Evolutionary conservation across 768 basidiomycete genomes (phyloP).

Genomic region (Hemileccinum impolitum): DNA sequence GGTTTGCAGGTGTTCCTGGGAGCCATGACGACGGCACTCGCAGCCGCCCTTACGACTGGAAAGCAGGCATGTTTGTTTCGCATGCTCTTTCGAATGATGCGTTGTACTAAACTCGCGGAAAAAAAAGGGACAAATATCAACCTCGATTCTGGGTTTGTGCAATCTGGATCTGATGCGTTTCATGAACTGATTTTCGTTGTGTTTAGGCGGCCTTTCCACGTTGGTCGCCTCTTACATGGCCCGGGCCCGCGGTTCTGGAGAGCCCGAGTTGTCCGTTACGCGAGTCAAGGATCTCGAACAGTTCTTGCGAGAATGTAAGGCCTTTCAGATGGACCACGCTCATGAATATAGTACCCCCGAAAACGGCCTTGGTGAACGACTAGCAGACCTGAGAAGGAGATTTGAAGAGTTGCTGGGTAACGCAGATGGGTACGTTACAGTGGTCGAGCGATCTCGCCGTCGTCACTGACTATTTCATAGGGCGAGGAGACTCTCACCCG

Average conservation of each 20-base stretch:
- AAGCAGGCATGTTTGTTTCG: slow-evolving; percentile 34
- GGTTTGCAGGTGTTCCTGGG: slow-evolving; percentile 62
- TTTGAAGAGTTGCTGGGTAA: slow-evolving; percentile 32
- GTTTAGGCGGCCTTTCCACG: slow-evolving; percentile 60
- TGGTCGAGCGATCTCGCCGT: neutral
- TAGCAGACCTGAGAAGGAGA: slow-evolving; percentile 16
- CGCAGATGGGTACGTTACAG: slow-evolving; percentile 20
- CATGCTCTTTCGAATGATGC: no score
- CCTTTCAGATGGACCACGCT: slow-evolving; percentile 58
- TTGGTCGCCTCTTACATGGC: slow-evolving; percentile 71
- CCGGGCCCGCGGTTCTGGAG: slow-evolving; percentile 62
- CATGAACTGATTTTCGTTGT: neutral
- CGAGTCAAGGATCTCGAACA: slow-evolving; percentile 61
- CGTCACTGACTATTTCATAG: slow-evolving; percentile 11
- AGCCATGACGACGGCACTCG: slow-evolving; percentile 62
- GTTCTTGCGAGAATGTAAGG: slow-evolving; percentile 59
- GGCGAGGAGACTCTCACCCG: slow-evolving; percentile 18
- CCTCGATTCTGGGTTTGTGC: slow-evolving; percentile 38
- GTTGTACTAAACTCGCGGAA: neutral
- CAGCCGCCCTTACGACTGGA: slow-evolving; percentile 43
- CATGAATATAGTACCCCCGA: slow-evolving; percentile 24
- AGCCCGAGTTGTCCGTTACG: slow-evolving; percentile 60
- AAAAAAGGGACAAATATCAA: slow-evolving; percentile 35
- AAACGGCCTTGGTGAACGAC: slow-evolving; percentile 6
- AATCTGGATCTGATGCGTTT: neutral